phyloP scores from a whole-genome alignment of 2,329 filamentous ascomycete genomes.

The Zasmidium cellare region DNA sequence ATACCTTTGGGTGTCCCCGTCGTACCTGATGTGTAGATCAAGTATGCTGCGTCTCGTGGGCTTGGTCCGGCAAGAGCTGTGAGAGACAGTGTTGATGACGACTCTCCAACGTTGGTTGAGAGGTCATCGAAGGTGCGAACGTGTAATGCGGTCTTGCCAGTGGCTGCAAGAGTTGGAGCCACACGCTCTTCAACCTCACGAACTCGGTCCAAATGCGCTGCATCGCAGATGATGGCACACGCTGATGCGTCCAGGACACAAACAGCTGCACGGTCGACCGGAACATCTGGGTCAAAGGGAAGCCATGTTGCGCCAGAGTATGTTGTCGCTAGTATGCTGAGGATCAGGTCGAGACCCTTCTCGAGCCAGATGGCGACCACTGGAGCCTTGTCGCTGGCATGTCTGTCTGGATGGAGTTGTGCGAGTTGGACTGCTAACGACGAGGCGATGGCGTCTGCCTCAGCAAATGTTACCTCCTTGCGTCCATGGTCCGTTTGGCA shows the following conservation, averaged over 20 bases:
- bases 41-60: conserved; percentile 23
- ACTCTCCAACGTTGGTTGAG: not conserved
- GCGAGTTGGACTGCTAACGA: conserved; percentile 16
- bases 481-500: conserved; percentile 17
- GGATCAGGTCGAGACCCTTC: conserved; percentile 23
- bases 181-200: conserved; percentile 15
- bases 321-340: conserved; percentile 25
- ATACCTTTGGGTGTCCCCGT: conserved; percentile 30
- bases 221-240: conserved; percentile 20
- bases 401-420: not conserved
- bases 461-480: conserved; percentile 19
- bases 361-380: conserved; percentile 25
- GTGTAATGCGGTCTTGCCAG: conserved; percentile 5
- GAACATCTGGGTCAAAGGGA: conserved; percentile 26
- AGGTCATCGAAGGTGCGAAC: conserved; percentile 16
- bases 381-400: conserved; percentile 7
- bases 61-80: conserved; percentile 5
- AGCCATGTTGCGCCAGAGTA: conserved; percentile 29
- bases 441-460: conserved; percentile 19
- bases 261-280: conserved; percentile 21
- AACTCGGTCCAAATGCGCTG: conserved; percentile 16
- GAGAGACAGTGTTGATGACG: not conserved
- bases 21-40: conserved; percentile 34
- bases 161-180: not conserved
- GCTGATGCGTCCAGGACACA: conserved; percentile 21